Conservation (phyloP, 192 early-diverging fungal species). For the Backusella circina region DNA sequence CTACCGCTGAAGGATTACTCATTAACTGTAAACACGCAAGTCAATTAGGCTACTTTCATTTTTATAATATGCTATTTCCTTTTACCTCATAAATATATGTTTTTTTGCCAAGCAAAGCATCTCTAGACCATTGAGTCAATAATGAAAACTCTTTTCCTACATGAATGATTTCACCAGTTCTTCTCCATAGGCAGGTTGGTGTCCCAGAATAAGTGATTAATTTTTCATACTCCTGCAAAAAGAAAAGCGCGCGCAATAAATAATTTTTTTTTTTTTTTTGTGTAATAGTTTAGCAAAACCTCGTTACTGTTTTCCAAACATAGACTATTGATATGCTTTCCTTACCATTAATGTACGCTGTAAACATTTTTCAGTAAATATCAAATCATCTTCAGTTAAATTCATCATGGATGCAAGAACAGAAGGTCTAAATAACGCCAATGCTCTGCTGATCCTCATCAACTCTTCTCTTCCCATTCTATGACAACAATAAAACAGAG, state of each 20-base stretch:
- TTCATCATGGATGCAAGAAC: conserved; percentile 94
- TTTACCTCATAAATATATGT: conserved; percentile 78
- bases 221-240: conserved; percentile 84
- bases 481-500: neutral
- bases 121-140: conserved; percentile 87
- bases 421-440: conserved; percentile 89
- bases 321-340: conserved; percentile 1
- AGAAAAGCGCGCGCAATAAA: neutral
- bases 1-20: conserved; percentile 87
- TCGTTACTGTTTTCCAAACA: neutral
- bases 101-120: conserved; percentile 73
- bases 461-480: conserved; percentile 88
- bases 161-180: conserved; percentile 90
- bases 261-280: neutral
- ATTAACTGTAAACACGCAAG: conserved; percentile 57
- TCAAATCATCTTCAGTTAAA: conserved; percentile 86
- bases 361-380: conserved; percentile 96
- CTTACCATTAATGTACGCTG: conserved; percentile 82
- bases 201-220: conserved; percentile 92
- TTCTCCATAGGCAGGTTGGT: conserved; percentile 93
- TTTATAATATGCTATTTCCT: neutral
- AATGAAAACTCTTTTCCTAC: conserved; percentile 96
- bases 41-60: neutral
- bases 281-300: neutral
- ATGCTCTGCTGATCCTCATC: conserved; percentile 84